phyloP scores from a whole-genome alignment of 2,329 filamentous ascomycete species.

The Diaporthe vexans region DNA sequence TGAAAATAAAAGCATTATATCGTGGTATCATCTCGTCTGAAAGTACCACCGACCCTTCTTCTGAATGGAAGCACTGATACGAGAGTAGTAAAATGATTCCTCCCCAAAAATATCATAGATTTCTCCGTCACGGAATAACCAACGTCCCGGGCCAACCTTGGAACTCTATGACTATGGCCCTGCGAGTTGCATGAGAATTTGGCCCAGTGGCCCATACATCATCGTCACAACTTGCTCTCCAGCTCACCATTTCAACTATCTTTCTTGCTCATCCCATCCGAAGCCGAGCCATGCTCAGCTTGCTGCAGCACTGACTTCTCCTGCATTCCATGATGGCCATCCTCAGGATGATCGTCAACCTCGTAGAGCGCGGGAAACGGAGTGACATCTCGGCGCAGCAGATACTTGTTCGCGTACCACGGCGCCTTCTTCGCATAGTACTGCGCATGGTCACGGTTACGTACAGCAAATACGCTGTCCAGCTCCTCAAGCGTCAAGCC shows the following conservation, averaged over 20 bases:
- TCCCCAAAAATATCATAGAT: not conserved
- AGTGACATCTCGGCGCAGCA: conserved; percentile 17
- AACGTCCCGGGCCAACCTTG: not conserved
- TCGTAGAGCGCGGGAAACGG: conserved; percentile 7
- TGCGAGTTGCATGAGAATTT: no score
- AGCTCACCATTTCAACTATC: not conserved
- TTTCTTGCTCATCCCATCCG: not conserved
- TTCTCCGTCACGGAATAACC: not conserved
- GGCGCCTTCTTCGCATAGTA: conserved; percentile 22
- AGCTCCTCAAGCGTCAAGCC: conserved; percentile 70
- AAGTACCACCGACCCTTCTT: not conserved
- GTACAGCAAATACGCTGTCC: conserved; percentile 52
- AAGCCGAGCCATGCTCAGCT: not conserved
- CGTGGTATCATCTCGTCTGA: not conserved
- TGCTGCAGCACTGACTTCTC: conserved; percentile 7
- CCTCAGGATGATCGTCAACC: conserved; percentile 16
- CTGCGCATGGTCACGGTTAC: not conserved
- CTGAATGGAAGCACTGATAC: not conserved
- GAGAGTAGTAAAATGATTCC: not conserved
- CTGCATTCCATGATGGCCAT: not conserved
- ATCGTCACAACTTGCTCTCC: not conserved
- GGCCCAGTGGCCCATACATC: no score
- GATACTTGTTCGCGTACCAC: conserved; percentile 7
- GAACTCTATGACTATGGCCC: not conserved
- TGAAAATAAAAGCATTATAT: not conserved